Conservation (phyloP, 352 stramenopile genomes). For the Globisporangium acanthophoron region DNA sequence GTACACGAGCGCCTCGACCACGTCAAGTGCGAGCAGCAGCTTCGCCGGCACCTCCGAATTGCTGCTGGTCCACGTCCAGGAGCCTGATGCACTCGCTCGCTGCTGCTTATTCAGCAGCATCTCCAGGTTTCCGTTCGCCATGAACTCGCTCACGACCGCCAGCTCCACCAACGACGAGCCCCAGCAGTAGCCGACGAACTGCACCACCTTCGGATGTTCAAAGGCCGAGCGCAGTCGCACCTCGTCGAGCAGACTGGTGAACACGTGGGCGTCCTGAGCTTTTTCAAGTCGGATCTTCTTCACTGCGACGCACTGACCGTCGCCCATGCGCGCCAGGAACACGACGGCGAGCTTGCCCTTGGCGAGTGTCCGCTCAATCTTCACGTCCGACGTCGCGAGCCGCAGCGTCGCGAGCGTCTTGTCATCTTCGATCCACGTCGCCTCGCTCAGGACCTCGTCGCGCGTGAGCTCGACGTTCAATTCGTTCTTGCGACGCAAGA, state of each 20-base stretch:
- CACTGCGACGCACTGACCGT: slow-evolving; percentile 8
- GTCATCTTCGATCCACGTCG: slow-evolving; percentile 17
- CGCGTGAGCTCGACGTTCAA: slow-evolving; percentile 21
- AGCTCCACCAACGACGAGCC: slow-evolving; percentile 13
- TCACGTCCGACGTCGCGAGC: slow-evolving; percentile 9
- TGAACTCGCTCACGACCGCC: slow-evolving; percentile 20
- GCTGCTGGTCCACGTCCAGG: slow-evolving; percentile 14
- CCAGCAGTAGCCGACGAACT: slow-evolving; percentile 25
- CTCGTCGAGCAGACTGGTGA: slow-evolving; percentile 12
- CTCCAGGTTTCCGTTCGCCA: slow-evolving; percentile 16
- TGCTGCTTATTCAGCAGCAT: slow-evolving; percentile 9
- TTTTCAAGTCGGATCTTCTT: slow-evolving; percentile 20
- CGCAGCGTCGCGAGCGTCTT: slow-evolving; percentile 14
- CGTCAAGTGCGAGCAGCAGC: slow-evolving; percentile 25
- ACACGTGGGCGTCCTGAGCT: slow-evolving; percentile 16
- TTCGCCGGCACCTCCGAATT: slow-evolving; percentile 19
- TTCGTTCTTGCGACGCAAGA: slow-evolving; percentile 12
- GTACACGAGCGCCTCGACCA: slow-evolving; percentile 37
- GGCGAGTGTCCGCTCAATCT: slow-evolving; percentile 8
- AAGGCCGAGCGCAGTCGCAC: slow-evolving; percentile 16
- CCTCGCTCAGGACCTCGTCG: slow-evolving; percentile 13
- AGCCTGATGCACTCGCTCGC: neutral
- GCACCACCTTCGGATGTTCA: slow-evolving; percentile 17
- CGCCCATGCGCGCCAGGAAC: slow-evolving; percentile 10
- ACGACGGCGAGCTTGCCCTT: slow-evolving; percentile 12